Percentiles rank a stretch among this genome's conserved stretches.
Evolutionary conservation across 2,329 filamentous ascomycete genomes (phyloP).

Genomic region (Ascocoryne sarcoides): DNA sequence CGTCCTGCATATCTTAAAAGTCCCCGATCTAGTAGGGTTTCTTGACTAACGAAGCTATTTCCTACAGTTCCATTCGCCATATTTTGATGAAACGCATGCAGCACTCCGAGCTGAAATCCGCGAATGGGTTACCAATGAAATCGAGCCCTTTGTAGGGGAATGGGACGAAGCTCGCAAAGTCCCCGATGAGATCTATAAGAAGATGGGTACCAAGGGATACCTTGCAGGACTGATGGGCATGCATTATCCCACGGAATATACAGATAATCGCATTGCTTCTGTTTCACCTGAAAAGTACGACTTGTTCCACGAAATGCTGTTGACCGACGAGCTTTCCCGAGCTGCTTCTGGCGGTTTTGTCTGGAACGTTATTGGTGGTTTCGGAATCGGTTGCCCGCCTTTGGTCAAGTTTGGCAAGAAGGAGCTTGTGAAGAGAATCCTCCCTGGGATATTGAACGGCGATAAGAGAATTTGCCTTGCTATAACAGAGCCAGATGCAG

Average conservation of each 20-base stretch:
- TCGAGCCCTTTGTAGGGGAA: conserved; percentile 86
- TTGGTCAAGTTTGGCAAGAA: conserved; percentile 87
- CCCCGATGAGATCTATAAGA: conserved; percentile 82
- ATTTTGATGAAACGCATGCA: conserved; percentile 90
- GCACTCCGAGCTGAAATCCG: conserved; percentile 85
- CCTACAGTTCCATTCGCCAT: conserved; percentile 86
- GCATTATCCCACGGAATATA: conserved; percentile 70
- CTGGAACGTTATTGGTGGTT: conserved; percentile 96
- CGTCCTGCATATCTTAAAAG: conserved; percentile 9
- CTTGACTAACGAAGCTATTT: no score
- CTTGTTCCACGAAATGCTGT: conserved; percentile 92
- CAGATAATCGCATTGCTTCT: conserved; percentile 60
- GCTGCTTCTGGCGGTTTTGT: conserved; percentile 85
- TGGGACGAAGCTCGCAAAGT: conserved; percentile 96
- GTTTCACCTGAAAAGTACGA: conserved; percentile 90
- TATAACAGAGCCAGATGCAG: conserved; percentile 94
- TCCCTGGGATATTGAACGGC: conserved; percentile 79
- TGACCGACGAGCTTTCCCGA: conserved; percentile 91
- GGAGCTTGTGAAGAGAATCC: conserved; percentile 73
- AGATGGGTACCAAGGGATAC: conserved; percentile 89
- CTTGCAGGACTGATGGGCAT: conserved; percentile 84
- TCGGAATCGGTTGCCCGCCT: conserved; percentile 87
- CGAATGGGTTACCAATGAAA: conserved; percentile 80
- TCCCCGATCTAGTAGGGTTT: no score
- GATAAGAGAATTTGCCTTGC: conserved; percentile 97